These are phyloP conservation scores for Canavalia ensiformis DNA, from an alignment of 306 rosid species.

Conservation along the genomic window DNA sequence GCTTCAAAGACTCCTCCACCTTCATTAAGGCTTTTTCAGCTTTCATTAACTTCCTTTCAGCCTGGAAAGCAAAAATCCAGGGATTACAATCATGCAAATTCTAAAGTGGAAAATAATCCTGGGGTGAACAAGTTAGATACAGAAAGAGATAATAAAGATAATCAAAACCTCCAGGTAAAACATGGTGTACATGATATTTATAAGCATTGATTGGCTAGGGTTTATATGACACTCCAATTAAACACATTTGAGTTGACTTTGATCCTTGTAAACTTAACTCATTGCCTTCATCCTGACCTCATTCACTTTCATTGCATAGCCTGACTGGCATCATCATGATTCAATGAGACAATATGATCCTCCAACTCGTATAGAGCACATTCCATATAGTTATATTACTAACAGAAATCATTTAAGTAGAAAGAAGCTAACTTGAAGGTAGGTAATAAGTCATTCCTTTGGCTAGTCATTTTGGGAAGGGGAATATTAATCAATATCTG, in stretches of 20 bases:
- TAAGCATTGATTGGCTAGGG: constrained; percentile 7
- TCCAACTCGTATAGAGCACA: not conserved
- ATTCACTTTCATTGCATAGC: constrained; percentile 6
- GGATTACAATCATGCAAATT: constrained; percentile 46
- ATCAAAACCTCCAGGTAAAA: constrained; percentile 17
- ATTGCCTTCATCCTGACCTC: constrained; percentile 14
- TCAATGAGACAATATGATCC: constrained; percentile 10
- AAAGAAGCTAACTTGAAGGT: constrained; percentile 8
- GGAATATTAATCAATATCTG: not conserved
- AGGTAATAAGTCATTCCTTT: not conserved
- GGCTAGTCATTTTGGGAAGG: not conserved
- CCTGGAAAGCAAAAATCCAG: constrained; percentile 60
- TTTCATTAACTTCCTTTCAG: constrained; percentile 73
- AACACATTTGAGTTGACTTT: not conserved
- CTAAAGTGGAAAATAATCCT: constrained; percentile 20
- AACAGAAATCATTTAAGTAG: constrained; percentile 10
- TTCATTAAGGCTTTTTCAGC: constrained; percentile 83
- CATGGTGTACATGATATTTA: constrained; percentile 3
- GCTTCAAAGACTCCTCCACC: constrained; percentile 80
- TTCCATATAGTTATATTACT: constrained; percentile 29
- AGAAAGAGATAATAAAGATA: constrained; percentile 11
- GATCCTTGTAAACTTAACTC: constrained; percentile 21
- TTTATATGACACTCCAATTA: constrained; percentile 6
- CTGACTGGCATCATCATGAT: constrained; percentile 27
- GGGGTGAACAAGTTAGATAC: not conserved